Percentiles rank a stretch among this genome's conserved stretches.
Evolutionary conservation across 768 basidiomycete genomes (phyloP).

Genomic region (Lenzites betulinus): DNA sequence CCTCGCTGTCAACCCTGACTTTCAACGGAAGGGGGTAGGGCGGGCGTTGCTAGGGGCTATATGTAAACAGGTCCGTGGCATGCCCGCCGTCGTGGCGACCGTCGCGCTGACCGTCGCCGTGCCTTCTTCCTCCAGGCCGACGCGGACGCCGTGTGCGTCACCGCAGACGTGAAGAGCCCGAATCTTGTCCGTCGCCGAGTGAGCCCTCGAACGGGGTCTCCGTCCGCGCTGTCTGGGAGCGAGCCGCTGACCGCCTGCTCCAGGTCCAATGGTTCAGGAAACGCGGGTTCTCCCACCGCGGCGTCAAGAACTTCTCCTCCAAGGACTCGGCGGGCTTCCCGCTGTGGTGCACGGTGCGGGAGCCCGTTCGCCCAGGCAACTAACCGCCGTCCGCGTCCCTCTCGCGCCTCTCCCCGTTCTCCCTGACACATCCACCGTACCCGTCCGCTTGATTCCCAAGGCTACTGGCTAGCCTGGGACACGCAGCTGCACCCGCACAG

Average conservation of each 20-base stretch:
- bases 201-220: not conserved
- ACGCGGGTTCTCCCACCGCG: conserved; percentile 20
- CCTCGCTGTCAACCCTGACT: conserved; percentile 21
- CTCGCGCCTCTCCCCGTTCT: not conserved
- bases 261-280: conserved; percentile 24
- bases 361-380: conserved; percentile 4
- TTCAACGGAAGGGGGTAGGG: conserved; percentile 19
- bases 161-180: conserved; percentile 21
- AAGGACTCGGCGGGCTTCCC: conserved; percentile 24
- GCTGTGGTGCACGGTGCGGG: conserved; percentile 24
- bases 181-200: conserved; percentile 6
- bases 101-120: not conserved
- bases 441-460: not conserved
- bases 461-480: not conserved
- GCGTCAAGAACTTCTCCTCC: conserved; percentile 24
- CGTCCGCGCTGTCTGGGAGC: not conserved
- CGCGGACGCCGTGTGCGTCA: not conserved
- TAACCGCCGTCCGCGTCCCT: not conserved
- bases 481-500: not conserved
- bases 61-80: conserved; percentile 16
- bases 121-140: conserved; percentile 12
- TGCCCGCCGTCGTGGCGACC: not conserved
- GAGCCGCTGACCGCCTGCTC: not conserved
- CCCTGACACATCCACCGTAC: too few species aligned
- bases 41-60: conserved; percentile 14